These are phyloP conservation scores for Maudiozyma pseudohumilis DNA, from an alignment of 805 yeast genomes.

Conservation along the genomic window DNA sequence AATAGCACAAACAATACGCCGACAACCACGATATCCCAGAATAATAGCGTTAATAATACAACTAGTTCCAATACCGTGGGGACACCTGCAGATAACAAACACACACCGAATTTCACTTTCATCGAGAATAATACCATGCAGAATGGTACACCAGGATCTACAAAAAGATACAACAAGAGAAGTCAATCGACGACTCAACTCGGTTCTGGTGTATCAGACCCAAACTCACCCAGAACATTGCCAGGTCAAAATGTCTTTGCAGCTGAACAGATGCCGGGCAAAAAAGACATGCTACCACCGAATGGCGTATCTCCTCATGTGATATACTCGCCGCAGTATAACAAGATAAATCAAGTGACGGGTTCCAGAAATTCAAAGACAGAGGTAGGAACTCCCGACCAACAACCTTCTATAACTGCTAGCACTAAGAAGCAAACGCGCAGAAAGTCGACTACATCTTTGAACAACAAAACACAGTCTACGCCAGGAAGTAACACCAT, in stretches of 20 bases:
- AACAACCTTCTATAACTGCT: not conserved
- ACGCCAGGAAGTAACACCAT: not conserved
- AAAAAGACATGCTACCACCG: constrained; percentile 7
- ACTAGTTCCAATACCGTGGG: not conserved
- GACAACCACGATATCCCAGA: not conserved
- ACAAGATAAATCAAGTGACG: not conserved
- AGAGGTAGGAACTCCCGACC: not conserved
- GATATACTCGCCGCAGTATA: constrained; percentile 4
- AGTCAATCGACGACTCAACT: not conserved
- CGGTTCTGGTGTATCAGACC: not conserved
- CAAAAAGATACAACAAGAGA: constrained; percentile 1
- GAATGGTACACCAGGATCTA: not conserved
- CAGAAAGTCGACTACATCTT: constrained; percentile 6
- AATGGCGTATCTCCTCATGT: constrained; percentile 5
- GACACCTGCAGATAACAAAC: constrained; percentile 3
- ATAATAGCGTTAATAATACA: not conserved
- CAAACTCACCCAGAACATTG: constrained; percentile 1
- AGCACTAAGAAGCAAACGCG: not conserved
- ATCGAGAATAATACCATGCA: constrained; percentile 1
- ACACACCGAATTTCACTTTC: constrained; percentile 3
- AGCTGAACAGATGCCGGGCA: not conserved
- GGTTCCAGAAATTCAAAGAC: not conserved
- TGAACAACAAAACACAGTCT: not conserved
- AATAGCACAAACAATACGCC: not conserved
- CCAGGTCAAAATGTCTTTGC: not conserved